Conservation (phyloP, 2,329 filamentous ascomycete genomes). For the Claviceps purpurea region DNA sequence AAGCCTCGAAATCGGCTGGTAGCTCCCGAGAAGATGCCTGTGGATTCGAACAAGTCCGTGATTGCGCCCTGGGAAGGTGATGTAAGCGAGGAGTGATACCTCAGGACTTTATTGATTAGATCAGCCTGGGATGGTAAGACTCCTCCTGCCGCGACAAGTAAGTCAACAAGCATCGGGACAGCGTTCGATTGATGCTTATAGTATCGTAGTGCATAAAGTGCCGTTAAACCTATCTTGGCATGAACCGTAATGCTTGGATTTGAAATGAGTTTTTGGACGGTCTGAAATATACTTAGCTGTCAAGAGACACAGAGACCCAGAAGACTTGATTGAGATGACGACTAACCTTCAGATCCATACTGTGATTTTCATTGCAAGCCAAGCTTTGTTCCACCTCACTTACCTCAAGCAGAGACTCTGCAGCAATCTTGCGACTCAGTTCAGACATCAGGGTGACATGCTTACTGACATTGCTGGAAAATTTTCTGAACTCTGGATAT, state of each 20-base stretch:
- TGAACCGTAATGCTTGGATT: slow-evolving; percentile 62
- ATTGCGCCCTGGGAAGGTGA: slow-evolving; percentile 65
- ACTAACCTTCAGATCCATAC: slow-evolving; percentile 71
- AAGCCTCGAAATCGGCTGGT: slow-evolving; percentile 83
- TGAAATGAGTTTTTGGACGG: slow-evolving; percentile 75
- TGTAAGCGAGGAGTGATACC: slow-evolving; percentile 74
- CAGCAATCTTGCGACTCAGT: slow-evolving; percentile 73
- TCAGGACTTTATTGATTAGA: slow-evolving; percentile 67
- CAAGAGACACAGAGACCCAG: background rate
- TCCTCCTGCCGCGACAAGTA: slow-evolving; percentile 72
- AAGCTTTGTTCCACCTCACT: slow-evolving; percentile 94
- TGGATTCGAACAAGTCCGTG: slow-evolving; percentile 81
- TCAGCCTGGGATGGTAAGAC: slow-evolving; percentile 64
- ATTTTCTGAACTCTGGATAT: slow-evolving; percentile 92
- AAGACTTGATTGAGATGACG: background rate
- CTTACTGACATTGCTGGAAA: slow-evolving; percentile 96
- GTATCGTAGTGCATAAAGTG: slow-evolving; percentile 90
- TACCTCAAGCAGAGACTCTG: slow-evolving; percentile 83
- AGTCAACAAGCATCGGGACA: slow-evolving; percentile 71
- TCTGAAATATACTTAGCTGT: slow-evolving; percentile 32
- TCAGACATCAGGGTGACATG: slow-evolving; percentile 94
- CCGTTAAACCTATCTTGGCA: slow-evolving; percentile 79
- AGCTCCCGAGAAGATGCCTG: slow-evolving; percentile 81
- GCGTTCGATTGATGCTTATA: slow-evolving; percentile 75
- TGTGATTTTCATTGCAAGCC: slow-evolving; percentile 93